A percentile compares a stretch with the other conserved stretches of the same genome.
Conservation (phyloP, 2,329 filamentous ascomycete genomes). For the Aspergillus fructus region DNA sequence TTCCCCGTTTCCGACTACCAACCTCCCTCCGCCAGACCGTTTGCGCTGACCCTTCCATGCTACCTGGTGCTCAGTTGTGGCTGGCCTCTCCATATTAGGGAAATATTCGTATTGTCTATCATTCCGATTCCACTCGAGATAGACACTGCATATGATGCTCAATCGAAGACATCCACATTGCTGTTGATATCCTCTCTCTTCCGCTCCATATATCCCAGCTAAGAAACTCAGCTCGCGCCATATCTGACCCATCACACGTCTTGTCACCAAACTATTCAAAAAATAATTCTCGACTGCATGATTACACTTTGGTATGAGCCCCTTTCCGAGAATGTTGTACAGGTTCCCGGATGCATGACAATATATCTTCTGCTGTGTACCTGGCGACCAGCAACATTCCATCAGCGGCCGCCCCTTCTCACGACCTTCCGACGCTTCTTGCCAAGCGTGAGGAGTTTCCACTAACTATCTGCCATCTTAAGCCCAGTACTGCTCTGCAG, state of each 20-base stretch:
- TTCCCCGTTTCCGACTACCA: not conserved
- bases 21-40: not conserved
- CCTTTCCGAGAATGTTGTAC: slow-evolving; percentile 5
- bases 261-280: not conserved
- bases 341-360: not conserved
- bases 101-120: not conserved
- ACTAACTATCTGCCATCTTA: too few relatives aligned
- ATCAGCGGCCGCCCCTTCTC: not conserved
- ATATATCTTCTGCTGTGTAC: not conserved
- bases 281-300: not conserved
- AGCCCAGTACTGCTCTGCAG: not conserved
- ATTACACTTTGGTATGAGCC: not conserved
- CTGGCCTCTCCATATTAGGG: not conserved
- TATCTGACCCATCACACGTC: slow-evolving; percentile 8
- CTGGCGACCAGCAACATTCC: slow-evolving; percentile 1
- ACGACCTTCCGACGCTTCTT: not conserved
- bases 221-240: not conserved
- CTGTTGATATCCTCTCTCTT: not conserved
- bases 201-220: not conserved
- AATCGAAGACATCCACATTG: not conserved
- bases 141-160: not conserved
- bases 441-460: not conserved
- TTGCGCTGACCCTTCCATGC: not conserved
- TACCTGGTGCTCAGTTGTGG: not conserved
- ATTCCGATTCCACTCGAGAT: not conserved